Evolutionary conservation across 2,329 filamentous ascomycete species (phyloP).

Genomic region (Aspergillus niger): DNA sequence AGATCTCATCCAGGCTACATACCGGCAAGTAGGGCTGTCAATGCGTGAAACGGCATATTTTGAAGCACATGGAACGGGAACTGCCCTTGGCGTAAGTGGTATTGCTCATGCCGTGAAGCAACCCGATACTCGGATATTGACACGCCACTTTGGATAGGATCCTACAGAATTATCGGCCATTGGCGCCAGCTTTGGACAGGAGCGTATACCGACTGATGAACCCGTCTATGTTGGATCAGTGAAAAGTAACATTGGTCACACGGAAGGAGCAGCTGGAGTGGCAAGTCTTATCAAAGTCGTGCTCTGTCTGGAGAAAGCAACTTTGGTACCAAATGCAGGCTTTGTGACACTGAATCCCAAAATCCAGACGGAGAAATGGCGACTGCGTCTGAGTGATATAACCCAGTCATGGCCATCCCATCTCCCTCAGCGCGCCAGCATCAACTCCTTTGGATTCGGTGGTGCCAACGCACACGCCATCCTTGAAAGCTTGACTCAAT

Average conservation of each 20-base stretch:
- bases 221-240: slow-evolving; percentile 31
- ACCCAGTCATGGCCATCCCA: slow-evolving; percentile 25
- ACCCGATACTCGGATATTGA: too few species aligned
- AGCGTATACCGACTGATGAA: slow-evolving; percentile 16
- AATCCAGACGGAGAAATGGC: slow-evolving; percentile 35
- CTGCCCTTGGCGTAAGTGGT: slow-evolving; percentile 30
- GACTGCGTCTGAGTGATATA: slow-evolving; percentile 18
- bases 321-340: slow-evolving; percentile 49
- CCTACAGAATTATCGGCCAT: slow-evolving; percentile 23
- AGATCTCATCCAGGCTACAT: slow-evolving; percentile 39
- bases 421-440: slow-evolving; percentile 22
- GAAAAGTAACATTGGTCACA: slow-evolving; percentile 50
- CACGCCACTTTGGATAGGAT: slow-evolving; percentile 7
- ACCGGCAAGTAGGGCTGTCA: slow-evolving; percentile 25
- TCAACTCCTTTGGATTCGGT: slow-evolving; percentile 34
- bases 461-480: slow-evolving; percentile 30
- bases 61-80: slow-evolving; percentile 47
- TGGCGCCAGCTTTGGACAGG: slow-evolving; percentile 18
- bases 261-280: slow-evolving; percentile 54
- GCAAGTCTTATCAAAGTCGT: slow-evolving; percentile 52
- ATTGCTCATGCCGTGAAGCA: neutral
- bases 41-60: slow-evolving; percentile 32
- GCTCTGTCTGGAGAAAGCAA: slow-evolving; percentile 43
- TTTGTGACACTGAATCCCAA: slow-evolving; percentile 45
- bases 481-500: slow-evolving; percentile 23